A percentile compares a stretch with the other conserved stretches of the same genome.
phyloP scores from a whole-genome alignment of 1,284 basidiomycete genomes.

The Lentinus polychrous region DNA sequence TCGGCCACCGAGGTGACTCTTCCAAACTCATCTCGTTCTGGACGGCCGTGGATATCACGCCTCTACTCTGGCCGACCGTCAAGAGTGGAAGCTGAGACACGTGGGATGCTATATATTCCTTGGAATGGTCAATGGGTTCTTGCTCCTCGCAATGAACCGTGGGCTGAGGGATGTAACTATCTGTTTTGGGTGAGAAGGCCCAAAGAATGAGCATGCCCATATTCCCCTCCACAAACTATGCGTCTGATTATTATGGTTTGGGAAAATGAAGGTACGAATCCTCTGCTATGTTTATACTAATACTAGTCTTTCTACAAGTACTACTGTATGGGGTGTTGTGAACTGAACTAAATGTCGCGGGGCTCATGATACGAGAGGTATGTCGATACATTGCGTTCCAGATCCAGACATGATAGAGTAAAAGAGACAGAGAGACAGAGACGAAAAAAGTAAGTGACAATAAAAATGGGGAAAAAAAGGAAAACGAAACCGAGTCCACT shows the following conservation, averaged over 20 bases:
- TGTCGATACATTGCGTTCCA: too few relatives aligned
- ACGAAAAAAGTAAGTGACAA: too few relatives aligned
- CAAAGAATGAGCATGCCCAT: constrained; percentile 6
- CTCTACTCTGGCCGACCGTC: constrained; percentile 39
- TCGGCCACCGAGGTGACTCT: constrained; percentile 1
- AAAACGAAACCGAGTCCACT: not conserved
- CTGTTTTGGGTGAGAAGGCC: constrained; percentile 77
- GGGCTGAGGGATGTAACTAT: constrained; percentile 70
- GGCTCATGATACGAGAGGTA: too few relatives aligned
- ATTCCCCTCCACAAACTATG: not conserved
- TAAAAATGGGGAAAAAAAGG: not conserved
- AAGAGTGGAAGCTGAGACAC: constrained; percentile 70
- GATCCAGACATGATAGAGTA: too few relatives aligned
- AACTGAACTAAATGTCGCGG: too few relatives aligned
- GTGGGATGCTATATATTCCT: constrained; percentile 81
- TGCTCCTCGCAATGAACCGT: constrained; percentile 37
- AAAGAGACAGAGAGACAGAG: not conserved
- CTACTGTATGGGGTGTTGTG: not conserved
- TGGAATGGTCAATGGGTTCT: constrained; percentile 70
- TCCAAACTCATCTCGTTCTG: too few relatives aligned
- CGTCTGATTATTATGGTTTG: not conserved
- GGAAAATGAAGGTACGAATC: not conserved
- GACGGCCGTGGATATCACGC: constrained; percentile 37
- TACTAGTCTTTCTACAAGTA: not conserved
- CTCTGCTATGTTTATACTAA: not conserved